Conservation (phyloP, 1,139 yeast genomes). For the Magnusiomyces ingens region DNA sequence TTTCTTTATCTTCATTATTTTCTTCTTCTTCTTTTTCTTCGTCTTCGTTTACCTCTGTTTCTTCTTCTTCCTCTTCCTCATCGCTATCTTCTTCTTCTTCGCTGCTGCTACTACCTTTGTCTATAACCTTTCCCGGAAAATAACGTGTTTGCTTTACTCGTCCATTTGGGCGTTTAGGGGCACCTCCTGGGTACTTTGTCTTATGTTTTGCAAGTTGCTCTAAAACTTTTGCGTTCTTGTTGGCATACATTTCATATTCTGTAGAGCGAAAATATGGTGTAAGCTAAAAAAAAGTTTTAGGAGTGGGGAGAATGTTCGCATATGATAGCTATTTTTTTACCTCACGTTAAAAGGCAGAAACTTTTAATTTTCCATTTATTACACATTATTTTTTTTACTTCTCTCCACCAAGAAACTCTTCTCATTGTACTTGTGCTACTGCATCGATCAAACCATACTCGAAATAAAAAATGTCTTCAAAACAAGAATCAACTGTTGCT, state of each 20-base stretch:
- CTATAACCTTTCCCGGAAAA: conserved; percentile 23
- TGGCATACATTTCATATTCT: too few species aligned
- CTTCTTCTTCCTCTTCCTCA: conserved; percentile 25
- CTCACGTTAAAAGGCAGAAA: too few species aligned
- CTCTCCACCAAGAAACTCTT: too few species aligned
- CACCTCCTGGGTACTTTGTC: background rate
- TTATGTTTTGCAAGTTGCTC: too few species aligned
- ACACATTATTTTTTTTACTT: too few species aligned
- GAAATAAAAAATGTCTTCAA: background rate
- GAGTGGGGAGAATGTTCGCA: too few species aligned
- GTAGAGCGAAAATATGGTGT: too few species aligned
- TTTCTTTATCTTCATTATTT: conserved; percentile 12
- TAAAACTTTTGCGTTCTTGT: too few species aligned
- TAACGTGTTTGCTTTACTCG: conserved; percentile 17
- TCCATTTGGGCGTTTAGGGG: background rate
- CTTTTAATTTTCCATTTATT: too few species aligned
- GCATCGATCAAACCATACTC: background rate
- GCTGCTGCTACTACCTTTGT: conserved; percentile 10
- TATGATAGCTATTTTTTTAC: too few species aligned
- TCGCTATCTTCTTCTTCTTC: conserved; percentile 16
- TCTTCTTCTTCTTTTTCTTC: conserved; percentile 15
- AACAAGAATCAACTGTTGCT: conserved; percentile 1
- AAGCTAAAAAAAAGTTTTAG: too few species aligned
- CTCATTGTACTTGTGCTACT: background rate
- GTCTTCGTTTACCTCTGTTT: conserved; percentile 20